Evolutionary conservation across 495 filamentous ascomycete species (phyloP), one percentile per base, ranked within the genome.

Genomic region (Penicillium roqueforti): DNA sequence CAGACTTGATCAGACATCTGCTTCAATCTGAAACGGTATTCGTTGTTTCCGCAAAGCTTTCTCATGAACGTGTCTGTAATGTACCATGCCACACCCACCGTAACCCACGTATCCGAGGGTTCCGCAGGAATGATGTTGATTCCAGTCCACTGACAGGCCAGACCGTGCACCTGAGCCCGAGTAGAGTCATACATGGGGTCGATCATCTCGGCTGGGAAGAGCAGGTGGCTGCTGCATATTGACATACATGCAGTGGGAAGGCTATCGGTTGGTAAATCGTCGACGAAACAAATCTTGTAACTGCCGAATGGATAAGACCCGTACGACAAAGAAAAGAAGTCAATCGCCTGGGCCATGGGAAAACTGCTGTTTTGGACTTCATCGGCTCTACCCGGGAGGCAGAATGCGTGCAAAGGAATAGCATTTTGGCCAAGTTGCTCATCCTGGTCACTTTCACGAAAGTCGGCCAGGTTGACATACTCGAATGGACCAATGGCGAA

Each of bases 401-500:
- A 97, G 68, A 91, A 97, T 0, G 85, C 93, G 61, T 95, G 81
- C 3, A 97, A 77, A 45, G 88, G 88, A 50, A 93, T 81, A 3
- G 89, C 89, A 60, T 89, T 89, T 38, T 82, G 79, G 6, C 89
- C 89, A 46, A 97, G 82, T 58, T 89, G 87, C 60, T 92, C 91
- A 59, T 97, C 95, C 47, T 93, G 88, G 49, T 92, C 88, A 53
- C 87, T 88, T 47, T 91, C 89, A 16, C 95, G 85, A 62, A 88
- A 95, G 59, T 93, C 88, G 7, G 89, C 86, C 8, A 99, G 74
- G 62, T 97, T 90, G 44, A 96, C 82, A 60, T 91, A 85, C 65
- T 97, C 91, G 65, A 99, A 99, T 13, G 95, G 93, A 0, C 95
- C 93, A 25, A 97, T 80, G 10, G 87, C 88, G 67, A 99, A 92